Evolutionary conservation across 768 basidiomycete species (phyloP), one percentile per base, ranked within the genome.

Genomic region (Saitozyma podzolica): DNA sequence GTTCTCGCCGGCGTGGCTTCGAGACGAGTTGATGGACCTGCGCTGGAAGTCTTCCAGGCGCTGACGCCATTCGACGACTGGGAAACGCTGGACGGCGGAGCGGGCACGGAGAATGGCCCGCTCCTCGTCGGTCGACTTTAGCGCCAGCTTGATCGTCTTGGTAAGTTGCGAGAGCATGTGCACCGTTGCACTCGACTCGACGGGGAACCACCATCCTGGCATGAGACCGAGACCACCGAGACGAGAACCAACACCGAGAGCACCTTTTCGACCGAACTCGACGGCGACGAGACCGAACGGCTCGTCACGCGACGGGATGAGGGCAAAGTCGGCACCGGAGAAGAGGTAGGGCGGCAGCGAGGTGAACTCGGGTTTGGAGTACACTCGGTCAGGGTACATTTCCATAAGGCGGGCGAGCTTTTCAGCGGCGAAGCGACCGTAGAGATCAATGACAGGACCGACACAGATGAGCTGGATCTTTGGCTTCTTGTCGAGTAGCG

Each of bases 151-250:
- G 83, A 96, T 88, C 9, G 93, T 95, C 81, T 95, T 95, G 8
- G 89, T 88, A 63, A 95, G 81, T 77, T 96, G 93, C 11, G 93
- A 95, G 74, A 93, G 82, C 91, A 96, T 91, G 81, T 96, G 93
- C 43, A 87, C 88, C 6, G 92, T 93, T 37, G 93, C 88, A 65
- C 83, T 92, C 0, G 92, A 95, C 81, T 95, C 92, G 47, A 96
- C 93, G 54, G 93, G 93, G 84, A 92, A 95, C 93, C 93, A 96
- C 93, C 93, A 95, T 82, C 92, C 93, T 76, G 93, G 93, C 93
- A 96, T 96, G 63, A 96, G 82, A 80, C 93, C 93, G 50, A 96
- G 84, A 83, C 93, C 93, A 75, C 93, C 93, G 19, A 95, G 84
- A 71, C 93, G 89, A 82, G 89, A 87, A 68, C 93, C 93, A 68